Percentiles rank a stretch among this genome's conserved stretches.
These are phyloP conservation scores for Quercus dentata DNA, from an alignment of 306 rosid genomes.

Conservation along the genomic window DNA sequence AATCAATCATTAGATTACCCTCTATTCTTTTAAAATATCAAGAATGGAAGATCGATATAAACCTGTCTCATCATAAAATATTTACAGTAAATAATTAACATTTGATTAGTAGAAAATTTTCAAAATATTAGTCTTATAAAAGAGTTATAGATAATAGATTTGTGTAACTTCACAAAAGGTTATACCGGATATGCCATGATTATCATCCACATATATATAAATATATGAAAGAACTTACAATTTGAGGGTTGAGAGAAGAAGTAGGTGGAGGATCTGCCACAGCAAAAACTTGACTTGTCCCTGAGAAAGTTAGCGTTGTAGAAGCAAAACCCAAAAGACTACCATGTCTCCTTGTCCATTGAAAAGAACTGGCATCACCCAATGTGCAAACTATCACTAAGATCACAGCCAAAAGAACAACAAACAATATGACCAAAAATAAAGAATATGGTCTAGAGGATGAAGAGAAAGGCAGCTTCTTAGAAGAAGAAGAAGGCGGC, in stretches of 20 bases:
- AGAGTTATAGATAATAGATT: no score
- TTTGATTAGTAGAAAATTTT: no score
- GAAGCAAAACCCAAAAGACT: background rate
- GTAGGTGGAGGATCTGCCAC: conserved; percentile 1
- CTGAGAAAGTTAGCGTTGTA: no score
- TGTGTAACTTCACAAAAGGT: no score
- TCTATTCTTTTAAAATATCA: no score
- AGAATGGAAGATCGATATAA: no score
- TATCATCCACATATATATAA: no score
- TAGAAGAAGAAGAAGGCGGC: background rate
- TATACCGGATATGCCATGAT: no score
- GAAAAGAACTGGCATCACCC: background rate
- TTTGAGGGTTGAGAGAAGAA: background rate
- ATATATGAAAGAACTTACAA: background rate
- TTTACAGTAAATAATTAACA: no score
- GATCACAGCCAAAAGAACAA: conserved; percentile 1
- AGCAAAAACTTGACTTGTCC: background rate
- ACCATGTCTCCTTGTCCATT: conserved; percentile 17
- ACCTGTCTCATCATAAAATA: no score
- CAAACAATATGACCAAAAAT: conserved; percentile 2
- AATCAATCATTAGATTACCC: no score
- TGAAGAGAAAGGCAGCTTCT: conserved; percentile 5
- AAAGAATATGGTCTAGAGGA: background rate
- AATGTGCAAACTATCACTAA: conserved; percentile 2
- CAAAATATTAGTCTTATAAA: background rate